Conservation (phyloP, 2,329 filamentous ascomycete species). For the Lasiodiplodia theobromae region DNA sequence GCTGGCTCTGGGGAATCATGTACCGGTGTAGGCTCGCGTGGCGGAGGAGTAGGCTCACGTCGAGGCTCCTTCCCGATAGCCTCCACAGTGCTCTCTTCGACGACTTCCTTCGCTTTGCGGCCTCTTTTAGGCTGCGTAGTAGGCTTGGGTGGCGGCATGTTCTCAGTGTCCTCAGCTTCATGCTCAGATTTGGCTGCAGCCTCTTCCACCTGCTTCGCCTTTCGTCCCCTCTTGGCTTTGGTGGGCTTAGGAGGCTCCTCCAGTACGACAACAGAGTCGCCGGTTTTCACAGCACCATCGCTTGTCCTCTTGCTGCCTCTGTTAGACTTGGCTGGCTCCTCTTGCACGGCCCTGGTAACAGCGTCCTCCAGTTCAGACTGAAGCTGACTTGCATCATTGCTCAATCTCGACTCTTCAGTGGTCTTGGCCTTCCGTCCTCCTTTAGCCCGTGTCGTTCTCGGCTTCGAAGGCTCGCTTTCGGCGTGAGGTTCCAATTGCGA, state of each 20-base stretch:
- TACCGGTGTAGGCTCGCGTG: slow-evolving; percentile 3
- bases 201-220: slow-evolving; percentile 31
- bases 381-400: slow-evolving; percentile 37
- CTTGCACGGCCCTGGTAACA: slow-evolving; percentile 16
- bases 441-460: slow-evolving; percentile 6
- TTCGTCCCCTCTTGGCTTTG: slow-evolving; percentile 30
- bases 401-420: slow-evolving; percentile 19
- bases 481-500: slow-evolving; percentile 1
- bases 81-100: slow-evolving; percentile 31
- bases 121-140: slow-evolving; percentile 32
- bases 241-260: slow-evolving; percentile 26
- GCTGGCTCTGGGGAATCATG: background rate
- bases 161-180: background rate
- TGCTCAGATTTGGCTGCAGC: background rate
- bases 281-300: slow-evolving; percentile 43
- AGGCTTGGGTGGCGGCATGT: slow-evolving; percentile 30
- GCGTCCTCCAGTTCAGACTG: slow-evolving; percentile 36
- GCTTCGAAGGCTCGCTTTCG: slow-evolving; percentile 1
- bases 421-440: slow-evolving; percentile 18
- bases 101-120: slow-evolving; percentile 32
- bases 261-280: slow-evolving; percentile 33
- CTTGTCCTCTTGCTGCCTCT: slow-evolving; percentile 48
- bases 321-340: slow-evolving; percentile 35
- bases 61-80: background rate
- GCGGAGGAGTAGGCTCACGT: slow-evolving; percentile 1